Conservation (phyloP, 345 rosid genomes). For the Litchi chinensis region DNA sequence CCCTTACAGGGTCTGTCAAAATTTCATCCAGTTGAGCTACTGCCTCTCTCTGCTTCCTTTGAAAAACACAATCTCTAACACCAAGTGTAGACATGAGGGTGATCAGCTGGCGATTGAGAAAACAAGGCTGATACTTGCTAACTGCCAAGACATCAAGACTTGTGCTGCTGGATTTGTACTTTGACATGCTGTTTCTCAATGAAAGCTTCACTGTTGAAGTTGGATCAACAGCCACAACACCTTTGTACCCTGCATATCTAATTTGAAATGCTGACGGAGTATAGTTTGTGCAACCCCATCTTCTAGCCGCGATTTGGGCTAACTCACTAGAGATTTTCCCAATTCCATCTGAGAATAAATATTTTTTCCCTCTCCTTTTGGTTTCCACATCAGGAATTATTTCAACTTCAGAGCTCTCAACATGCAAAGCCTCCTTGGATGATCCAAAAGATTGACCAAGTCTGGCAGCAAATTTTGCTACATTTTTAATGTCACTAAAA, state of each 20-base stretch:
- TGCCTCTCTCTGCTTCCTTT: constrained; percentile 41
- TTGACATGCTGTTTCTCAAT: constrained; percentile 47
- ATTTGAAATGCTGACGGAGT: constrained; percentile 52
- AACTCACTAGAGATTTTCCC: constrained; percentile 50
- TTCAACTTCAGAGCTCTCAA: constrained; percentile 33
- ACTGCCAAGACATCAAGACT: constrained; percentile 43
- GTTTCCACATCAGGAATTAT: constrained; percentile 35
- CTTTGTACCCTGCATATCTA: constrained; percentile 55
- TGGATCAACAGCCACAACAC: constrained; percentile 56
- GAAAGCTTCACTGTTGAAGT: constrained; percentile 42
- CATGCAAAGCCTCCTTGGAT: constrained; percentile 48
- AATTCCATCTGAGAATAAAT: constrained; percentile 52
- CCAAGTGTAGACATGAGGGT: constrained; percentile 47
- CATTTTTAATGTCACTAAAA: constrained; percentile 39
- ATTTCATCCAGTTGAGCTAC: constrained; percentile 42
- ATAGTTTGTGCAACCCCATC: constrained; percentile 35
- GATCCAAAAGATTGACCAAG: constrained; percentile 53
- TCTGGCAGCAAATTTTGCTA: constrained; percentile 53
- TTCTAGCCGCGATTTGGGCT: constrained; percentile 35
- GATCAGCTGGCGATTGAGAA: constrained; percentile 50
- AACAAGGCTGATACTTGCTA: constrained; percentile 48
- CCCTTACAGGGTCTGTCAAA: constrained; percentile 35
- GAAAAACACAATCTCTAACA: constrained; percentile 37
- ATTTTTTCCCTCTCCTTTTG: constrained; percentile 9
- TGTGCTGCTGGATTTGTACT: constrained; percentile 39